Evolutionary conservation across 2,329 filamentous ascomycete genomes (phyloP).

Genomic region (Colletotrichum scovillei): DNA sequence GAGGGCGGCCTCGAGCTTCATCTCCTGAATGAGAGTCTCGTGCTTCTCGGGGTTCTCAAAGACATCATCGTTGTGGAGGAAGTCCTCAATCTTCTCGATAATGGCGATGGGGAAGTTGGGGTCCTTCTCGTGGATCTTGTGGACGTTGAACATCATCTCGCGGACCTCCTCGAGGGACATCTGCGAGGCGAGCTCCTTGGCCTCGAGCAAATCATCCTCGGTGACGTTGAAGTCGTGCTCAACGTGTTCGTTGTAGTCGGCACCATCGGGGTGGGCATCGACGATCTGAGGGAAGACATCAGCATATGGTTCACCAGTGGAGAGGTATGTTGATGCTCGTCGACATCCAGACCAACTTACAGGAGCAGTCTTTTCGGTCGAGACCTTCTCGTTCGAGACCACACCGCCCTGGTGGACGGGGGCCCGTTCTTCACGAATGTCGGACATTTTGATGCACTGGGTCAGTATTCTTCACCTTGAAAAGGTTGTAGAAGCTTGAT

Average conservation of each 20-base stretch:
- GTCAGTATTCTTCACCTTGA: conserved; percentile 25
- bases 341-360: not conserved
- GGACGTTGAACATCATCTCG: conserved; percentile 50
- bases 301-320: not conserved
- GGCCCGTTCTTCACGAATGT: conserved; percentile 22
- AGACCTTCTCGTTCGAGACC: conserved; percentile 26
- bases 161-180: conserved; percentile 55
- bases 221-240: conserved; percentile 52
- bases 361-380: conserved; percentile 21
- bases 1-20: conserved; percentile 48
- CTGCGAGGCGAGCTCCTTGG: conserved; percentile 55
- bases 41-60: conserved; percentile 51
- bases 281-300: conserved; percentile 5
- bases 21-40: conserved; percentile 44
- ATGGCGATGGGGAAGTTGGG: conserved; percentile 56
- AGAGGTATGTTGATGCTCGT: too few species aligned
- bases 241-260: conserved; percentile 22
- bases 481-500: conserved; percentile 19
- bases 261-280: conserved; percentile 14
- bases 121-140: conserved; percentile 54
- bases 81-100: conserved; percentile 51
- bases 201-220: conserved; percentile 58
- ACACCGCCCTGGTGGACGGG: conserved; percentile 26
- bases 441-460: conserved; percentile 30
- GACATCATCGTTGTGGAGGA: conserved; percentile 47